Percentiles rank a stretch among this genome's conserved stretches.
phyloP scores from a whole-genome alignment of 2,329 filamentous ascomycete species.

The Claviceps africana region DNA sequence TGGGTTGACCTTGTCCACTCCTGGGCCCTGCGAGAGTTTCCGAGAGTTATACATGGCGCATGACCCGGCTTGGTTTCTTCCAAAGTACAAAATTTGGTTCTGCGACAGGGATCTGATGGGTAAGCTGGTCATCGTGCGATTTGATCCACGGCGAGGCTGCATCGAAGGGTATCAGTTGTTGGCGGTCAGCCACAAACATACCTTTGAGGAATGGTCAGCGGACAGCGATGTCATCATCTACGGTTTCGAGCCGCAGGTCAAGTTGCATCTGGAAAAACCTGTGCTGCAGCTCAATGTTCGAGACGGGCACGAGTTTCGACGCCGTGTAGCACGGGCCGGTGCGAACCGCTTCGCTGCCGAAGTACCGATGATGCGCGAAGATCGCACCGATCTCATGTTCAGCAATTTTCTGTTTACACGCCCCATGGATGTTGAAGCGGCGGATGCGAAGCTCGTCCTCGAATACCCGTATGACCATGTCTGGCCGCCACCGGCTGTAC shows the following conservation, averaged over 20 bases:
- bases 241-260: constrained; percentile 55
- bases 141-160: constrained; percentile 55
- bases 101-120: constrained; percentile 60
- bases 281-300: constrained; percentile 41
- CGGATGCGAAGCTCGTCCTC: constrained; percentile 16
- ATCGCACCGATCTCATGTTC: constrained; percentile 36
- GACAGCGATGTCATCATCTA: constrained; percentile 55
- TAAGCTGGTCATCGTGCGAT: constrained; percentile 62
- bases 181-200: constrained; percentile 43
- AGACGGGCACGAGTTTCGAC: constrained; percentile 11
- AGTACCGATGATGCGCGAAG: constrained; percentile 37
- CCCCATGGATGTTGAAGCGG: constrained; percentile 24
- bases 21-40: constrained; percentile 49
- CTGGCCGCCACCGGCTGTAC: constrained; percentile 66
- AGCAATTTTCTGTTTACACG: constrained; percentile 56
- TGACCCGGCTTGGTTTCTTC: constrained; percentile 73
- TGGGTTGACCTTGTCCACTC: constrained; percentile 32
- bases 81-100: constrained; percentile 74
- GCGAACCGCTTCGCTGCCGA: constrained; percentile 32
- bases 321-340: constrained; percentile 10
- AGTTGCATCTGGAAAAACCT: constrained; percentile 61
- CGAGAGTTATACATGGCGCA: constrained; percentile 60
- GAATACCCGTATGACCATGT: constrained; percentile 37
- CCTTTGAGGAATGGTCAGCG: constrained; percentile 49
- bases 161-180: constrained; percentile 72